Base-by-base conservation (phyloP, 176 grass and related monocot genomes). In the Paspalum vaginatum region DNA sequence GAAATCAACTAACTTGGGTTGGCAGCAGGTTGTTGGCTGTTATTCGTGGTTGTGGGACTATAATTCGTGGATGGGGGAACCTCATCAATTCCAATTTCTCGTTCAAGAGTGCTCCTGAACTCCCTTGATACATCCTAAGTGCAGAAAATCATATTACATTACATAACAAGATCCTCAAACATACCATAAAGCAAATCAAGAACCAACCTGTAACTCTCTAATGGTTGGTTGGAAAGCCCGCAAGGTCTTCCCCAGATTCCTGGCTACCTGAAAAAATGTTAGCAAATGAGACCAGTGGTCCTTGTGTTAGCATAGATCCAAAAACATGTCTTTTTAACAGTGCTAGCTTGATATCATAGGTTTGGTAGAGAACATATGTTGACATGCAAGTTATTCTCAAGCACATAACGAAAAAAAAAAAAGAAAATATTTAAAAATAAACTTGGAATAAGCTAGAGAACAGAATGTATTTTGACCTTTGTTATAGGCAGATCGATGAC, bases 201-300 rank as follows among this genome's bases (percentile, higher is more conserved):
- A 83, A 69, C 83, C 27, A 79, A 98, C 96, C 92, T 95, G 96
- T 77, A 98, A 85, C 78, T 98, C 96, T 80, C 84, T 83, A 78
- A 95, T 95, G 24, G 96, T 98, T 79, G 96, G 96, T 52, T 98
- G 96, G 82, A 98, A 98, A 79, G 90, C 86, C 73, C 92, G 92
- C 65, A 98, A 70, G 70, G 90, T 98, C 85, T 98, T 98, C 58
- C 96, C 96, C 50, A 98, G 86, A 68, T 91, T 95, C 44, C 90
- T 85, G 61, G 96, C 96, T 39, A 93, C 88, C 96, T 98, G 90
- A 20, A 84, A 38, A 93, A 24, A 63, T 49, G 43, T 65, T 55
- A 52, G 25, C 67, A 70, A 61, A 68, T 77, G 27, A 58, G 72
- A 70, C 21, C 51, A 60, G 50, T 1, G 13, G 14, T 46, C 8